Base-by-base conservation (phyloP, 2,329 filamentous ascomycete species). In the Coniosporium tulheliwenetii region DNA sequence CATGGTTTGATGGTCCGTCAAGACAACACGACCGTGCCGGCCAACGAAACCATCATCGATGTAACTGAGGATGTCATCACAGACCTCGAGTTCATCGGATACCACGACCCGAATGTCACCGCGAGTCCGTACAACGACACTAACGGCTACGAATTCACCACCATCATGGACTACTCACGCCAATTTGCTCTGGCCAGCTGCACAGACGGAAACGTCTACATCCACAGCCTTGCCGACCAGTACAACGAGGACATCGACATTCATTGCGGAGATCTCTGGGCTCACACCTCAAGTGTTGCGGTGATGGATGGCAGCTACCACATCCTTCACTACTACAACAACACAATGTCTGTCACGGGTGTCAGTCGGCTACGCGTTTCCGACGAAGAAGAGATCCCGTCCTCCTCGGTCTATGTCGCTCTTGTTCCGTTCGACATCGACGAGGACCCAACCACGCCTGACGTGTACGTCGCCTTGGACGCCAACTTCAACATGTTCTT, bases 121-220 rank as follows among this genome's bases (percentile, higher is more conserved):
- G 16, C 39, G 7, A 15, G 31, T 9, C 38, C 47, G 5, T 55
- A 49, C 45, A 49, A 48, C 40, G 36, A 44, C 14, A 44, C 40
- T 14, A 31, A 45, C 39, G 46, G 45, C 35, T 50, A 47, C 37
- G 47, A 48, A 16, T 50, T 47, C 38, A 43, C 47, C 3, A 44
- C 49, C 0, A 45, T 56, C 5, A 38, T 52, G 14, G 49, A 50
- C 40, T 41, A 47, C 4, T 19, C 14, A 5, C 40, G 31, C 12
- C 45, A 42, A 10, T 46, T 43, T 43, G 50, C 51, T 40, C 34
- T 61, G 29, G 39, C 53, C n/a, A 50, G 52, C 2, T 62, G 57
- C 52, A 47, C 45, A 44, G 51, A 59, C 44, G 55, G 55, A 42
- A 60, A 59, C 45, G n/a, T 59, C n/a, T 59, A 60, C 42, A 50